phyloP scores from a whole-genome alignment of 2,329 filamentous ascomycete genomes.

The Fusarium falciforme region DNA sequence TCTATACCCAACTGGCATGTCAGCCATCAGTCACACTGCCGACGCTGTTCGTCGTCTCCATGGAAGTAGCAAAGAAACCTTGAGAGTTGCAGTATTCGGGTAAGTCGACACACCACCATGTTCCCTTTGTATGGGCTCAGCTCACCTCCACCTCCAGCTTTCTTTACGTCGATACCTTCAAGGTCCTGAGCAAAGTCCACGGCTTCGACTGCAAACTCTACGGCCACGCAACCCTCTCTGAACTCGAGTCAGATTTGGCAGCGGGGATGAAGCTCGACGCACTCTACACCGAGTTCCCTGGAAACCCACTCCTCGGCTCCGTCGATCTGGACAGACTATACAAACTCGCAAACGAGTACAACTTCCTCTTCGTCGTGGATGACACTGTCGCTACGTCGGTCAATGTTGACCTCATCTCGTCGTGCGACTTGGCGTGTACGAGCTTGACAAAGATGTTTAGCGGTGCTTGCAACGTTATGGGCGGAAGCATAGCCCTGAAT shows the following conservation, averaged over 20 bases:
- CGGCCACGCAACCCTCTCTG: slow-evolving; percentile 51
- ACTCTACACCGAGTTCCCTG: slow-evolving; percentile 59
- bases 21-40: slow-evolving; percentile 53
- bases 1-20: slow-evolving; percentile 64
- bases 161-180: slow-evolving; percentile 47
- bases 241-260: slow-evolving; percentile 53
- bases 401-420: slow-evolving; percentile 58
- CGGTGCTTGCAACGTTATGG: slow-evolving; percentile 66
- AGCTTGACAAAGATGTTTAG: slow-evolving; percentile 67
- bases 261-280: slow-evolving; percentile 54
- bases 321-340: slow-evolving; percentile 45
- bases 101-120: slow-evolving; percentile 6
- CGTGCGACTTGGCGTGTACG: slow-evolving; percentile 62
- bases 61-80: background rate
- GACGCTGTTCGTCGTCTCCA: slow-evolving; percentile 13
- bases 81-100: slow-evolving; percentile 45
- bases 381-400: slow-evolving; percentile 59
- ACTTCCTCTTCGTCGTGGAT: slow-evolving; percentile 56
- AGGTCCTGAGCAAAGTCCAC: slow-evolving; percentile 43
- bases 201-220: slow-evolving; percentile 55
- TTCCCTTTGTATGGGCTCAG: too few relatives aligned
- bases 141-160: slow-evolving; percentile 29
- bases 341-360: slow-evolving; percentile 48
- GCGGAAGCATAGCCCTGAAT: slow-evolving; percentile 58
- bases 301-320: slow-evolving; percentile 47